Evolutionary conservation across 805 yeast genomes (phyloP).

Genomic region (Pichia cephalocereana): DNA sequence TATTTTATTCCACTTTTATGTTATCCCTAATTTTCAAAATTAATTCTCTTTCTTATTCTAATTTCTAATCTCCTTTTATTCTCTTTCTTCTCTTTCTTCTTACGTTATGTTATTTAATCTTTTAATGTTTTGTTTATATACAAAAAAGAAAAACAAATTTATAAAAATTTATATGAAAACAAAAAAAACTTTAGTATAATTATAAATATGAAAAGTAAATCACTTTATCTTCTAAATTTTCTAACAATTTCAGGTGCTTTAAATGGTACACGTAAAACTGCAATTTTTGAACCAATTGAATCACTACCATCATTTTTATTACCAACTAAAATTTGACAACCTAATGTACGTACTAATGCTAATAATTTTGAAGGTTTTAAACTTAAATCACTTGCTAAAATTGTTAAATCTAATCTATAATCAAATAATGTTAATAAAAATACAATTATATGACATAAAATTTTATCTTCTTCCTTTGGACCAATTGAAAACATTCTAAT

Average conservation of each 20-base stretch:
- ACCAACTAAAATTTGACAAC: constrained; percentile 68
- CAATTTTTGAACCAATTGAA: constrained; percentile 59
- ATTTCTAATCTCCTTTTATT: no score
- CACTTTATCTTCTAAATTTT: constrained; percentile 5
- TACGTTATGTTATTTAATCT: no score
- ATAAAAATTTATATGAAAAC: no score
- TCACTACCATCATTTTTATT: constrained; percentile 70
- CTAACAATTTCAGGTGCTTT: constrained; percentile 55
- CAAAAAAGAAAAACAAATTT: no score
- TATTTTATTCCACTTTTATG: neutral
- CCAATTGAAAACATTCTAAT: constrained; percentile 65
- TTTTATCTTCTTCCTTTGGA: constrained; percentile 80
- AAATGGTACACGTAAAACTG: constrained; percentile 80
- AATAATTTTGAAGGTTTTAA: constrained; percentile 67
- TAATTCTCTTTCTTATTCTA: neutral
- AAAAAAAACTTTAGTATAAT: neutral
- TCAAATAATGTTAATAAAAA: constrained; percentile 67
- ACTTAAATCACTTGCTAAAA: constrained; percentile 77
- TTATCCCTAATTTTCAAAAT: no score
- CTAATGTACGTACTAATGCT: constrained; percentile 67
- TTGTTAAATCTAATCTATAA: constrained; percentile 65
- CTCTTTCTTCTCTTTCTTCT: no score
- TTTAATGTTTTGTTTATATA: no score
- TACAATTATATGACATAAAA: constrained; percentile 70
- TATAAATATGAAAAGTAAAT: neutral